Evolutionary conservation across 805 yeast genomes (phyloP).

Genomic region (Candida tibetensis): DNA sequence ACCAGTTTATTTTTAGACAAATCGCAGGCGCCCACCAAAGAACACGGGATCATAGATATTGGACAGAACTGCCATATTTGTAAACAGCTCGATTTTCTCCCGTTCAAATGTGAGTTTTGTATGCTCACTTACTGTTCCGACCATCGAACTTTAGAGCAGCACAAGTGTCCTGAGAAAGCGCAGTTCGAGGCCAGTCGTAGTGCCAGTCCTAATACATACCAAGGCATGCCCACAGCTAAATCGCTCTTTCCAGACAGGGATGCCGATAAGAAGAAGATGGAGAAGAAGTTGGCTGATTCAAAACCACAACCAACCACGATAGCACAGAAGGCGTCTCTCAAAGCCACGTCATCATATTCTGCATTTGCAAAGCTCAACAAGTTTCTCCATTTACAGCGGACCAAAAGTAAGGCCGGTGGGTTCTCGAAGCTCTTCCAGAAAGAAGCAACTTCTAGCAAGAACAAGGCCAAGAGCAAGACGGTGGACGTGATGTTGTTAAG

Average conservation of each 20-base stretch:
- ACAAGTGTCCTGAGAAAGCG: conserved; percentile 27
- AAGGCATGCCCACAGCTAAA: conserved; percentile 37
- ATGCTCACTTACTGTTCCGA: conserved; percentile 45
- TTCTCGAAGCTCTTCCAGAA: conserved; percentile 2
- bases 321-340: conserved; percentile 13
- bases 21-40: conserved; percentile 17
- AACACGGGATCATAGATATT: conserved; percentile 47
- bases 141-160: conserved; percentile 41
- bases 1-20: conserved; percentile 22
- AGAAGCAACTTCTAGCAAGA: conserved; percentile 1
- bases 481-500: conserved; percentile 40
- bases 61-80: conserved; percentile 59
- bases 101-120: conserved; percentile 53
- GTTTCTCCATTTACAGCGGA: conserved; percentile 25
- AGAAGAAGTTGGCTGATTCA: conserved; percentile 17
- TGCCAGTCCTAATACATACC: conserved; percentile 7
- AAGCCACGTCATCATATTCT: conserved; percentile 21
- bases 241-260: conserved; percentile 52
- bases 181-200: conserved; percentile 1
- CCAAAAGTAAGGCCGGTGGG: conserved; percentile 5
- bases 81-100: conserved; percentile 54
- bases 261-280: conserved; percentile 37
- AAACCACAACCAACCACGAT: conserved; percentile 24
- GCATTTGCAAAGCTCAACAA: conserved; percentile 28
- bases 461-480: conserved; percentile 10